Conservation (phyloP, 306 rosid genomes). For the Castanea crenata region DNA sequence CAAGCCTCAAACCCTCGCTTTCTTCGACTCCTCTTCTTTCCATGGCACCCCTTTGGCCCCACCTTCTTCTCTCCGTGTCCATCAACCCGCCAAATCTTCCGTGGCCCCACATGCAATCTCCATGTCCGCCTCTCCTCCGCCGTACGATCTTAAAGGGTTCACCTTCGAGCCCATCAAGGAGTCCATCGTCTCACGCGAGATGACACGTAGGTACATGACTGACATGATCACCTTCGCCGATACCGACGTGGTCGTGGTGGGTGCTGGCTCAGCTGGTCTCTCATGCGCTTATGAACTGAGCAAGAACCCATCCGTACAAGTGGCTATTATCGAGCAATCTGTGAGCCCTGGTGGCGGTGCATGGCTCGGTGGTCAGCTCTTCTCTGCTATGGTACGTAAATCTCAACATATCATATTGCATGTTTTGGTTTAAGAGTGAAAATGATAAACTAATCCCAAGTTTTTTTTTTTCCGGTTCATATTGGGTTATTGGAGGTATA, state of each 20-base stretch:
- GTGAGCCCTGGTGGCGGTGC: conserved; percentile 99
- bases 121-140: conserved; percentile 30
- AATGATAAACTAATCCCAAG: too few relatives aligned
- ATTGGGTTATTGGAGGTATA: too few relatives aligned
- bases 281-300: conserved; percentile 97
- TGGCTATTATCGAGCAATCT: conserved; percentile 89
- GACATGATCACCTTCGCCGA: conserved; percentile 97
- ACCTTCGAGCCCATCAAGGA: conserved; percentile 46
- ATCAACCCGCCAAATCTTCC: conserved; percentile 15
- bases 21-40: conserved; percentile 42
- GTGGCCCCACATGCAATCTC: conserved; percentile 25
- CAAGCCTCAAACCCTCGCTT: conserved; percentile 33
- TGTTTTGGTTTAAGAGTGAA: too few relatives aligned
- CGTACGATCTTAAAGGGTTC: conserved; percentile 36
- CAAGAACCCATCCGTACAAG: conserved; percentile 64
- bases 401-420: too few relatives aligned
- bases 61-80: conserved; percentile 22
- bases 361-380: conserved; percentile 98
- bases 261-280: conserved; percentile 88
- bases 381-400: conserved; percentile 78
- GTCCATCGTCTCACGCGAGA: conserved; percentile 84
- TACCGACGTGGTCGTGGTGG: conserved; percentile 82
- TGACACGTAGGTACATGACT: conserved; percentile 94
- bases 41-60: conserved; percentile 26
- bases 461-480: too few relatives aligned